These are phyloP conservation scores for Metschnikowia cerradonensis DNA, from an alignment of 805 yeast species.

Conservation along the genomic window DNA sequence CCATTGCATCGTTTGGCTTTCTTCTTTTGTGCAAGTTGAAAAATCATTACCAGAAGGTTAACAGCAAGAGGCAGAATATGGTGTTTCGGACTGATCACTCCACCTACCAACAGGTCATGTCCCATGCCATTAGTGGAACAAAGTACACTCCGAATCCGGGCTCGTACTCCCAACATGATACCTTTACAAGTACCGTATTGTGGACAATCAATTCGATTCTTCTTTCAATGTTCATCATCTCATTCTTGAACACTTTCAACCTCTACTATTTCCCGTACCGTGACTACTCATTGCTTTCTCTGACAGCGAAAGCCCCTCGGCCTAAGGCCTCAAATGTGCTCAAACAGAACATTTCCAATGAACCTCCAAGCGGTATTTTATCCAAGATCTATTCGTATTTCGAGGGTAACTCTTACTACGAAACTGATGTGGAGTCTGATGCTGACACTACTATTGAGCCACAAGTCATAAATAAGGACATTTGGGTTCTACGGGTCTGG, in stretches of 20 bases:
- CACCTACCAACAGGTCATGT: constrained; percentile 29
- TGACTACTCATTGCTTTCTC: constrained; percentile 32
- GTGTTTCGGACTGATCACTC: constrained; percentile 34
- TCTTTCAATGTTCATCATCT: constrained; percentile 12
- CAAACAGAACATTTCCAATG: constrained; percentile 11
- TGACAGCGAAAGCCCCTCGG: constrained; percentile 17
- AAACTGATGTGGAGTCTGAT: constrained; percentile 19
- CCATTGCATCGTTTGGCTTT: constrained; percentile 17
- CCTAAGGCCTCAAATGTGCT: constrained; percentile 26
- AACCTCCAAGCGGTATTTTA: constrained; percentile 12
- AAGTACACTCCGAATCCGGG: not conserved
- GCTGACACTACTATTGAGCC: constrained; percentile 22
- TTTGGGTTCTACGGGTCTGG: constrained; percentile 65
- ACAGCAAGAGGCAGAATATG: constrained; percentile 26
- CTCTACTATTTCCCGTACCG: constrained; percentile 19
- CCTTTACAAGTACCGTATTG: constrained; percentile 12
- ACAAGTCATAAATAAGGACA: constrained; percentile 25
- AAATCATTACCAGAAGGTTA: constrained; percentile 25
- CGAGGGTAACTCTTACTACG: constrained; percentile 15
- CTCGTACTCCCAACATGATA: constrained; percentile 3
- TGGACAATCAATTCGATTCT: constrained; percentile 17
- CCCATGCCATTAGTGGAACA: constrained; percentile 14
- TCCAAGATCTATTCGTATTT: constrained; percentile 12
- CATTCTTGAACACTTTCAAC: constrained; percentile 17
- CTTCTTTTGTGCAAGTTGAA: constrained; percentile 21